Evolutionary conservation across 2,329 filamentous ascomycete genomes (phyloP).

Genomic region (Mycogone perniciosa): DNA sequence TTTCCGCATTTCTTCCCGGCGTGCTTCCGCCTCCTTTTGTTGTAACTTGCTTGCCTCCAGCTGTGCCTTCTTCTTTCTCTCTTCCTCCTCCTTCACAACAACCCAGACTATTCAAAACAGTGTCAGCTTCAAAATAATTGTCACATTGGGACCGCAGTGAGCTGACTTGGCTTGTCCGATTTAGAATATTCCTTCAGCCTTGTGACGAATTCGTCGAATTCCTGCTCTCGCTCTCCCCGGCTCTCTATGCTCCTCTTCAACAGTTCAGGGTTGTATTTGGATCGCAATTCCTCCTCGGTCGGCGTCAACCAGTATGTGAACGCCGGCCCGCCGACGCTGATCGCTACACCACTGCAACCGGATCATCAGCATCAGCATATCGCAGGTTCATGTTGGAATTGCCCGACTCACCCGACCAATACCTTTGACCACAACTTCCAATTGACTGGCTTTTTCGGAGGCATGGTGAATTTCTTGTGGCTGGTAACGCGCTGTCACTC

Average conservation of each 20-base stretch:
- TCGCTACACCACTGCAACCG: constrained; percentile 54
- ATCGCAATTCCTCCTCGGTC: constrained; percentile 85
- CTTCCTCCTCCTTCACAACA: constrained; percentile 44
- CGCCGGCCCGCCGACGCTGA: constrained; percentile 79
- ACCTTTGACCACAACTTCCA: constrained; percentile 63
- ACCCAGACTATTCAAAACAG: constrained; percentile 38
- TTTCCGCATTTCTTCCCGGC: constrained; percentile 43
- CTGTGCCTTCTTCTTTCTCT: constrained; percentile 33
- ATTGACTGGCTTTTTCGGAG: constrained; percentile 43
- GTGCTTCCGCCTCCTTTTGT: constrained; percentile 36
- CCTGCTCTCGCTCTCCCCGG: constrained; percentile 67
- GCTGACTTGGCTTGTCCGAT: constrained; percentile 83
- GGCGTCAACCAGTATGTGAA: constrained; percentile 75
- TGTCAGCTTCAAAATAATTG: constrained; percentile 11
- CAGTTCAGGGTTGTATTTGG: constrained; percentile 91
- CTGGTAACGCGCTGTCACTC: neutral
- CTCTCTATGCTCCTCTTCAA: constrained; percentile 80
- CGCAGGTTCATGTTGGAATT: constrained; percentile 13
- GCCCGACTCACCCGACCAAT: constrained; percentile 53
- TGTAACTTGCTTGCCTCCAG: constrained; percentile 30
- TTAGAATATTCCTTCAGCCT: constrained; percentile 84
- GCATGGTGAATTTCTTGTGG: constrained; percentile 18
- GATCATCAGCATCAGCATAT: constrained; percentile 11
- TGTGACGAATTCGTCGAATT: constrained; percentile 82
- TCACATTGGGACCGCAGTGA: neutral